Base-by-base conservation (phyloP, 2,329 filamentous ascomycete genomes). In the Metarhizium brunneum region DNA sequence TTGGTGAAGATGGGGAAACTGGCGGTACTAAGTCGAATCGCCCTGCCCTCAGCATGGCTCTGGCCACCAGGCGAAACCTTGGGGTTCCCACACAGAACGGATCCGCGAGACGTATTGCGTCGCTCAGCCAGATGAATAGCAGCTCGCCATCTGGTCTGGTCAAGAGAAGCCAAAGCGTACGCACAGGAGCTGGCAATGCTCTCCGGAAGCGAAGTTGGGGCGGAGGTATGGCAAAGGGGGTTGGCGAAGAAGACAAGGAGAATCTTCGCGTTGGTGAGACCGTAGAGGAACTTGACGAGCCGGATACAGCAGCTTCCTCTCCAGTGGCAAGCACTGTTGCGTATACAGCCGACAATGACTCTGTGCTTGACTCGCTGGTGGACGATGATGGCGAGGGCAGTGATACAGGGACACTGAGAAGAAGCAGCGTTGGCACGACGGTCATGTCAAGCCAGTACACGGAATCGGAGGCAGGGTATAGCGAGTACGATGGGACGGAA, bases 91-190 rank as follows among this genome's bases (percentile, higher is more conserved):
- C 72, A 18, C 71, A 79, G 50, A 73, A 76, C 18, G 74, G 82
- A 64, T 77, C 85, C 66, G 80, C 84, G 67, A 82, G 92, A 45
- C 85, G 94, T 51, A 96, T 97, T 64, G 81, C 95, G 57, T 96
- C 90, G 52, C 82, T 97, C 40, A 95, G 87, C 68, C 90, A 96
- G 71, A 95, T 97, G 63, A 89, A 84, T 54, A 85, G 86, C 67
- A 92, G 94, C 65, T 76, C 82, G 38, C 76, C 84, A 6, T 73
- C 72, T 7, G 79, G 82, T 20, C 83, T 82, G 50, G 77, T 95
- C 61, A 87, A 86, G 73, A 81, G 88, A 58, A 92, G 87, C 68
- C 87, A 92, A 67, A 91, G 87, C 56, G 87, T 90, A 61, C 85
- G 88, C 63, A 83, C 82, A 25, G 78, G 83, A 32, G 74, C 72